phyloP scores from a whole-genome alignment of 179 eudicot genomes.

The Silene vulgaris region DNA sequence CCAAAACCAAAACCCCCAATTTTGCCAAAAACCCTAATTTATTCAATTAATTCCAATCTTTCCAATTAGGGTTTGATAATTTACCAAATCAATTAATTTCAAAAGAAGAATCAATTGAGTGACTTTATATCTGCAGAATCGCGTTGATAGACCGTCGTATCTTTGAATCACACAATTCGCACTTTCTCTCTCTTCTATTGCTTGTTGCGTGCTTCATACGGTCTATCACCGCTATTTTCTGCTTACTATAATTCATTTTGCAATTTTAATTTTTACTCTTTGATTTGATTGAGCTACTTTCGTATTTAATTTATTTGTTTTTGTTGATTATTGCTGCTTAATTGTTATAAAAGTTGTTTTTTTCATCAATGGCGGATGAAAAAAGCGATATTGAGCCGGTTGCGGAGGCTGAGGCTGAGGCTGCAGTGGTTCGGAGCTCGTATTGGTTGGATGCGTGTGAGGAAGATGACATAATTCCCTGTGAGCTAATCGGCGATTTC shows the following conservation, averaged over 20 bases:
- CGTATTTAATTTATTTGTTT: not conserved
- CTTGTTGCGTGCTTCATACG: slow-evolving; percentile 83
- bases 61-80: slow-evolving; percentile 11
- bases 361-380: slow-evolving; percentile 18
- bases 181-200: slow-evolving; percentile 9
- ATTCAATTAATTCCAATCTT: not conserved
- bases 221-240: slow-evolving; percentile 69
- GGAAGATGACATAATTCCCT: slow-evolving; percentile 49
- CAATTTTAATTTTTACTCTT: slow-evolving; percentile 17
- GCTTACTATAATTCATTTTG: slow-evolving; percentile 37
- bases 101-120: not conserved
- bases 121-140: slow-evolving; percentile 49
- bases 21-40: slow-evolving; percentile 14
- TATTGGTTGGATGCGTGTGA: slow-evolving; percentile 97
- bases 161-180: slow-evolving; percentile 58
- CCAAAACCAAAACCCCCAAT: slow-evolving; percentile 5
- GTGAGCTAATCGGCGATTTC: slow-evolving; percentile 45
- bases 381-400: not conserved
- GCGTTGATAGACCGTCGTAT: slow-evolving; percentile 87
- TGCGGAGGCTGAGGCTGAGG: slow-evolving; percentile 6
- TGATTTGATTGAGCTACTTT: slow-evolving; percentile 12
- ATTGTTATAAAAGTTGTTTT: slow-evolving; percentile 12
- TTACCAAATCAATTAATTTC: not conserved
- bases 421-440: slow-evolving; percentile 27
- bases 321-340: slow-evolving; percentile 9